Percentiles rank a stretch among this genome's conserved stretches.
These are phyloP conservation scores for Rosa multiflora DNA, from an alignment of 306 rosid genomes.

Conservation along the genomic window DNA sequence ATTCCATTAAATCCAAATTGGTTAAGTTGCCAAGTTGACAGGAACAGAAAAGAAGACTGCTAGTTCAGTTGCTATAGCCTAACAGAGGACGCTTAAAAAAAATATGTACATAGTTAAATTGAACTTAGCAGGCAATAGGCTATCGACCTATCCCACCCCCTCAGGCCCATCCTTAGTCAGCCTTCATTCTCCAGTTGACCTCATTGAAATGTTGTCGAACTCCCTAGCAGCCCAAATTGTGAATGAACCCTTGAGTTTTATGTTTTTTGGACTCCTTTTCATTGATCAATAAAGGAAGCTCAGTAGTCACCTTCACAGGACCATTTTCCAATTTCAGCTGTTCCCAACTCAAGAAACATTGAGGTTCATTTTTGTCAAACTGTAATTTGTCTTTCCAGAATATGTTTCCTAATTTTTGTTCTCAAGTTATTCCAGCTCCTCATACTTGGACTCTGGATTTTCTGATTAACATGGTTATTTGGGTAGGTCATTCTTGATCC, in stretches of 20 bases:
- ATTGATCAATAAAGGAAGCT: neutral
- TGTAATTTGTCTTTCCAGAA: neutral
- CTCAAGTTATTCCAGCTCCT: neutral
- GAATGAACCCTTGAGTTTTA: neutral
- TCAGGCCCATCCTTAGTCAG: neutral
- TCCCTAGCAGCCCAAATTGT: neutral
- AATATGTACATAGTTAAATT: neutral
- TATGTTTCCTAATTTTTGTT: neutral
- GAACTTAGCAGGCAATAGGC: neutral
- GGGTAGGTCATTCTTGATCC: neutral
- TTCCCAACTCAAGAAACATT: neutral
- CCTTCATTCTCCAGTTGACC: neutral
- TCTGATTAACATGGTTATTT: neutral
- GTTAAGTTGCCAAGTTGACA: neutral
- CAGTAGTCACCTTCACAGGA: neutral
- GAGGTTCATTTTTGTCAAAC: neutral
- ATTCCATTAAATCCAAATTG: neutral
- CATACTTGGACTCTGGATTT: neutral
- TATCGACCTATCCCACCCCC: neutral
- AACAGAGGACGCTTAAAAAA: neutral
- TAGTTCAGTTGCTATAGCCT: neutral
- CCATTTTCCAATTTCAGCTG: neutral
- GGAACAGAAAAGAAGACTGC: neutral
- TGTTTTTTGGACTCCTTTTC: neutral
- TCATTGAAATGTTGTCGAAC: neutral